Conservation (phyloP, 2,329 filamentous ascomycete species). For the Colletotrichum sp. region DNA sequence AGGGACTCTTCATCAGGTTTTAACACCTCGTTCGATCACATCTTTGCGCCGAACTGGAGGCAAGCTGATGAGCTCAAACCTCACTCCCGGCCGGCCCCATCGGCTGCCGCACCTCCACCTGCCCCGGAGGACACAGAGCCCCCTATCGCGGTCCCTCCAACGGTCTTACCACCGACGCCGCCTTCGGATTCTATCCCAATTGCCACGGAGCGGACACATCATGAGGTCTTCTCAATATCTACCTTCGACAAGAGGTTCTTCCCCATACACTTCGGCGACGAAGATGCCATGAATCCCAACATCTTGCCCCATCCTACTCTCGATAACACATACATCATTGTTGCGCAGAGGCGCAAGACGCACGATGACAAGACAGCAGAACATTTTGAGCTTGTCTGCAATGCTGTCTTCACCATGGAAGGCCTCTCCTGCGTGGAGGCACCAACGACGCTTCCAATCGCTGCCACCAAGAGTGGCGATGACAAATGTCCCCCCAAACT, state of each 20-base stretch:
- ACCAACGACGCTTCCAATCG: constrained; percentile 49
- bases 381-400: constrained; percentile 53
- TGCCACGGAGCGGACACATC: constrained; percentile 25
- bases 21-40: constrained; percentile 1
- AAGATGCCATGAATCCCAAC: constrained; percentile 56
- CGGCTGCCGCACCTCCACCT: constrained; percentile 25
- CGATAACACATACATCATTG: constrained; percentile 53
- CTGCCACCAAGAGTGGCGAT: constrained; percentile 40
- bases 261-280: constrained; percentile 48
- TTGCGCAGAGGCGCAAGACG: constrained; percentile 48
- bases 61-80: constrained; percentile 11
- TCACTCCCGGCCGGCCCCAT: constrained; percentile 35
- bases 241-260: constrained; percentile 53
- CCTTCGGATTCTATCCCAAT: background rate
- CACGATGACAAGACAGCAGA: constrained; percentile 30
- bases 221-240: constrained; percentile 50
- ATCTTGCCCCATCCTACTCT: constrained; percentile 59
- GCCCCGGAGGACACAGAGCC: constrained; percentile 39
- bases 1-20: background rate
- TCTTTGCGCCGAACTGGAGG: constrained; percentile 12
- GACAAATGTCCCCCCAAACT: constrained; percentile 50
- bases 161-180: background rate
- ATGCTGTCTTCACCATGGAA: constrained; percentile 48
- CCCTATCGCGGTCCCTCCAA: background rate
- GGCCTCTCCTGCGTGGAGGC: constrained; percentile 46